Evolutionary conservation across 805 yeast genomes (phyloP), one percentile per base, ranked within the genome.

Genomic region (Sugiyamaella qingdaonensis): DNA sequence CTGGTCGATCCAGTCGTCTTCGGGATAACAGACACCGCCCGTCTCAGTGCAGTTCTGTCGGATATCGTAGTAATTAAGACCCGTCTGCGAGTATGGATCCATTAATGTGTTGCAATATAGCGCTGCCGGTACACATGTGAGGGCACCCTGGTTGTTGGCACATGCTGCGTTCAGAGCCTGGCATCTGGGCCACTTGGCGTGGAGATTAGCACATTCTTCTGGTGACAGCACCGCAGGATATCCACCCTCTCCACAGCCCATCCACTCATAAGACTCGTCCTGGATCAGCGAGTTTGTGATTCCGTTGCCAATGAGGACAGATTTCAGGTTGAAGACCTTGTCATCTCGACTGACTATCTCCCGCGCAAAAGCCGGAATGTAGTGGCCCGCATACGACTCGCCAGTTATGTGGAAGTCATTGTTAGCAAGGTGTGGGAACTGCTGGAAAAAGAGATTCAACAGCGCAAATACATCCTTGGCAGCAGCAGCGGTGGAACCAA

Each of bases 181-280:
- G 76, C 97, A 90, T 67, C 91, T 81, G 49, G 86, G 88, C 64
- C 84, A 76, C 46, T 83, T 69, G 47, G 74, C 76, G 49, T 78
- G 76, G 84, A 90, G 81, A 27, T 73, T 71, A 51, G 79, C 78
- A 75, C 97, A 90, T 65, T 85, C 84, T 58, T 85, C 90, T 47
- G 85, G 88, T 35, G 80, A 73, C 59, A 90, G 74, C 4, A 89
- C 88, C 13, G 91, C 75, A 36, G 86, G 85, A 61, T 79, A 82
- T 37, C 96, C 97, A 61, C 96, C 96, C 64, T 82, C 77, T 58
- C 96, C 96, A 73, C 97, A 90, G 11, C 96, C 96, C 97, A 89
- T 90, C 69, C 95, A 95, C 67, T 85, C 84, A 69, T 85, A 88
- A 71, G 80, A 79, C 57, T 80, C 81, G 70, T 85, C 84, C 73